Percentiles rank a stretch among this genome's conserved stretches.
Evolutionary conservation across 148 eudicot species (phyloP).

Genomic region (Cornus kousa): DNA sequence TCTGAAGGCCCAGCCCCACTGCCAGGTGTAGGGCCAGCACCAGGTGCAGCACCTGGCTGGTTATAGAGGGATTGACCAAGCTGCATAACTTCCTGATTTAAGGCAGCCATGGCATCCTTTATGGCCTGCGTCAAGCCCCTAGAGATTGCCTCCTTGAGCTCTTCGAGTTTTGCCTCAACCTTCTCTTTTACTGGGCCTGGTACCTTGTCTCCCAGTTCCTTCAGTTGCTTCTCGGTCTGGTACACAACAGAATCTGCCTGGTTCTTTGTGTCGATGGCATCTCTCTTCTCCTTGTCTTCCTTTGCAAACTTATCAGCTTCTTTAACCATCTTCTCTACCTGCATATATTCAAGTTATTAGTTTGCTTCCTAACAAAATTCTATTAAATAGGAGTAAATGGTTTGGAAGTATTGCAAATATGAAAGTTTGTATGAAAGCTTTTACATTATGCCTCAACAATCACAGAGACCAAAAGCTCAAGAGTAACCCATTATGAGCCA

Average conservation of each 20-base stretch:
- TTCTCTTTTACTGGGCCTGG: slow-evolving; percentile 83
- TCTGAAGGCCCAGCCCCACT: slow-evolving; percentile 54
- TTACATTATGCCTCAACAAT: background rate
- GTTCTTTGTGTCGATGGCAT: slow-evolving; percentile 92
- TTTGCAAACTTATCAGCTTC: slow-evolving; percentile 81
- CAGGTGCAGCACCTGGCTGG: slow-evolving; percentile 74
- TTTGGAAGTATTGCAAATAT: too few species aligned
- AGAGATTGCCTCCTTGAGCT: slow-evolving; percentile 75
- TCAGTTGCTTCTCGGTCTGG: slow-evolving; percentile 91
- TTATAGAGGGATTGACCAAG: slow-evolving; percentile 88
- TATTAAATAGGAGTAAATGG: background rate
- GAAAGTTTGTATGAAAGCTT: background rate
- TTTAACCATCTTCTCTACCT: slow-evolving; percentile 87
- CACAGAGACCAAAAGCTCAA: background rate
- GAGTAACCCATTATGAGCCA: too few species aligned
- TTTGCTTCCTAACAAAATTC: background rate
- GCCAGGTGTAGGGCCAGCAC: slow-evolving; percentile 64
- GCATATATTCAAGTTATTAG: background rate
- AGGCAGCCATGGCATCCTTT: slow-evolving; percentile 85
- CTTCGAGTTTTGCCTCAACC: slow-evolving; percentile 81
- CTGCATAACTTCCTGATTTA: slow-evolving; percentile 96
- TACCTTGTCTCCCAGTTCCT: slow-evolving; percentile 91
- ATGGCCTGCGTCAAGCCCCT: slow-evolving; percentile 75
- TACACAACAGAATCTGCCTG: slow-evolving; percentile 93
- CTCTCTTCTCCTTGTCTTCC: slow-evolving; percentile 97